phyloP scores from a whole-genome alignment of 495 filamentous ascomycete species.

The Umbilicaria muhlenbergii region DNA sequence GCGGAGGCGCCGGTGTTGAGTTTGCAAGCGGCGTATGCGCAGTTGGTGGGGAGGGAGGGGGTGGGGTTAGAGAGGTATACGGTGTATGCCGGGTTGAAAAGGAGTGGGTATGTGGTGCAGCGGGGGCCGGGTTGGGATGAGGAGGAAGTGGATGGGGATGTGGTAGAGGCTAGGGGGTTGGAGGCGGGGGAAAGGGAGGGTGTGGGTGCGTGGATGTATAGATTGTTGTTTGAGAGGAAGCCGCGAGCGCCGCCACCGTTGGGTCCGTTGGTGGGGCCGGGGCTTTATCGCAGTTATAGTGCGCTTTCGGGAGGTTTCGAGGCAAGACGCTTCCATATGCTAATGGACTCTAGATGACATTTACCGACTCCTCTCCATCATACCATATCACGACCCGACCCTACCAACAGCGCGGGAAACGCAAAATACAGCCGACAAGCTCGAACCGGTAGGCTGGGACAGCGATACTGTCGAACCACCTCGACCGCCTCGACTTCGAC shows the following conservation, averaged over 20 bases:
- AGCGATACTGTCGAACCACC: conserved; percentile 4
- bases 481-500: conserved; percentile 38
- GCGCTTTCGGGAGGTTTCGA: neutral
- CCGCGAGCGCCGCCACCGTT: conserved; percentile 6
- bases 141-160: conserved; percentile 50
- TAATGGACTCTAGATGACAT: conserved; percentile 33
- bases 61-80: conserved; percentile 68
- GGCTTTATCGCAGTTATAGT: conserved; percentile 67
- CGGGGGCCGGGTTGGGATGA: conserved; percentile 45
- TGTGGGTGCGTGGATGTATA: conserved; percentile 29
- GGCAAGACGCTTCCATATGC: neutral
- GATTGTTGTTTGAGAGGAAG: conserved; percentile 14
- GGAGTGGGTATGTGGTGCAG: conserved; percentile 67
- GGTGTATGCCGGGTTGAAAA: conserved; percentile 70
- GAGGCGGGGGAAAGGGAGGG: neutral
- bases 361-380: conserved; percentile 58
- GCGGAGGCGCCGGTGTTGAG: conserved; percentile 37
- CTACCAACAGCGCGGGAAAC: neutral
- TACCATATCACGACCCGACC: conserved; percentile 53
- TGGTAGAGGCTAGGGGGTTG: conserved; percentile 19
- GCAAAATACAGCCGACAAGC: conserved; percentile 1
- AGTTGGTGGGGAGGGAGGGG: conserved; percentile 49
- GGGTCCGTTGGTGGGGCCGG: conserved; percentile 60
- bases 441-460: conserved; percentile 5
- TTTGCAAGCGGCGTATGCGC: conserved; percentile 76